Evolutionary conservation across 2,329 filamentous ascomycete genomes (phyloP).

Genomic region (Calonectria crousiana): DNA sequence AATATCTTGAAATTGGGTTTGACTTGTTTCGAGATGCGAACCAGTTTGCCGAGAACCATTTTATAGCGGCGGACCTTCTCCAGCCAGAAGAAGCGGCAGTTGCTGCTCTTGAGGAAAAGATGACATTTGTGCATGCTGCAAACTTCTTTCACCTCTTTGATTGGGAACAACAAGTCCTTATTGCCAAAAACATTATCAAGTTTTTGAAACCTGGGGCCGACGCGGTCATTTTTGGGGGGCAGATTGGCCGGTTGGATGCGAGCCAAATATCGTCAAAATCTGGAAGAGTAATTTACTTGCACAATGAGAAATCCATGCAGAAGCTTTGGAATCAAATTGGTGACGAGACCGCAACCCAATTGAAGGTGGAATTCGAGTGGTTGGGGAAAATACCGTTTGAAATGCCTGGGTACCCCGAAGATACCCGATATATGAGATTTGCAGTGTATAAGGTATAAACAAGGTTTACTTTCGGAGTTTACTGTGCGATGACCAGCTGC

Average conservation of each 20-base stretch:
- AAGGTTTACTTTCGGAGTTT: too few relatives aligned
- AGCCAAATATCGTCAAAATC: not conserved
- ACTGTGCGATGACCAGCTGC: too few relatives aligned
- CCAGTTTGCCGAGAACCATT: not conserved
- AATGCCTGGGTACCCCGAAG: conserved; percentile 1
- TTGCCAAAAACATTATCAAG: not conserved
- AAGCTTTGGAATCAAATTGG: not conserved
- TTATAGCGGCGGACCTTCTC: not conserved
- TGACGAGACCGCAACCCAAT: not conserved
- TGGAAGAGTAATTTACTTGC: not conserved
- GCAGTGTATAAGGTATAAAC: not conserved
- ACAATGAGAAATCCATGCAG: not conserved
- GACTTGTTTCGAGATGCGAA: not conserved
- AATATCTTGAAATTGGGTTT: conserved; percentile 8
- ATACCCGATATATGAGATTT: not conserved
- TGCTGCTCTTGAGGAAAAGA: not conserved
- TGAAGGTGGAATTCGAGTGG: not conserved
- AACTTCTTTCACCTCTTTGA: conserved; percentile 16
- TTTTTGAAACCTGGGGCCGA: not conserved
- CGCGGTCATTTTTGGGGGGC: not conserved
- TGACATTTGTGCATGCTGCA: not conserved
- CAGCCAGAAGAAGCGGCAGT: not conserved
- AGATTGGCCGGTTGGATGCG: not conserved
- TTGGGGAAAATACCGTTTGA: not conserved
- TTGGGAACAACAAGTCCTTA: not conserved